Base-by-base conservation (phyloP, 768 basidiomycete species). In the Sutorius australiensis region DNA sequence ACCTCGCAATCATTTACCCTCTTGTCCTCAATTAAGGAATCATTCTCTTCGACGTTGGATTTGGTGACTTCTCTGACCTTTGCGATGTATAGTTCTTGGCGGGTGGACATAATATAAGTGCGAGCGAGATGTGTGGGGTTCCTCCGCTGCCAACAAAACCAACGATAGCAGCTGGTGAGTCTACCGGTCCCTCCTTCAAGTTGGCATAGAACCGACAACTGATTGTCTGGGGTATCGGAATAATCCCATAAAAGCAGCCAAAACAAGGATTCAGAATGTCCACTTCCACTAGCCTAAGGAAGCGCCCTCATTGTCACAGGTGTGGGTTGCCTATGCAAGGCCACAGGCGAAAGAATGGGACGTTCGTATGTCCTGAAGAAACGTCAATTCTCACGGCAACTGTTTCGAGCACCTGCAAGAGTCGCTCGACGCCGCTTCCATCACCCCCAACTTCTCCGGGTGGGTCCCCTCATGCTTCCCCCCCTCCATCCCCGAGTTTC, bases 261-360 rank as follows among this genome's bases (percentile, higher is more conserved):
- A 44, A 37, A 47, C 11, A 10, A 43, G 38, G 38, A 33, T 49
- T 48, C 32, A n/a, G 30, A 38, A 68, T 69, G 66, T 61, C 66
- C 16, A 60, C 65, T 34, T 62, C 65, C 40, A 55, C 66, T 19
- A 68, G 67, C 45, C 37, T 58, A 21, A 70, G 68, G 50, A 71
- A 49, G 52, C 69, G 68, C n/a, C 68, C 68, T 36, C 70, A 68
- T 46, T 69, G 68, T 34, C 69, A 71, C 60, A 72, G 55, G 48
- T 69, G 68, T 37, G 66, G 68, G 34, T 60, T 55, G 17, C 61
- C 59, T 36, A 69, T 69, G 68, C 68, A 68, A 40, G 68, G 68
- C 14, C 68, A 69, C 38, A 67, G 54, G 46, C 68, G 70, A 36
- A 66, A 60, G 54, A 66, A 64, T 37, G 70, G 70, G 45, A 57